These are phyloP conservation scores for Viola pubescens DNA, from an alignment of 441 rosid species.

Conservation along the genomic window DNA sequence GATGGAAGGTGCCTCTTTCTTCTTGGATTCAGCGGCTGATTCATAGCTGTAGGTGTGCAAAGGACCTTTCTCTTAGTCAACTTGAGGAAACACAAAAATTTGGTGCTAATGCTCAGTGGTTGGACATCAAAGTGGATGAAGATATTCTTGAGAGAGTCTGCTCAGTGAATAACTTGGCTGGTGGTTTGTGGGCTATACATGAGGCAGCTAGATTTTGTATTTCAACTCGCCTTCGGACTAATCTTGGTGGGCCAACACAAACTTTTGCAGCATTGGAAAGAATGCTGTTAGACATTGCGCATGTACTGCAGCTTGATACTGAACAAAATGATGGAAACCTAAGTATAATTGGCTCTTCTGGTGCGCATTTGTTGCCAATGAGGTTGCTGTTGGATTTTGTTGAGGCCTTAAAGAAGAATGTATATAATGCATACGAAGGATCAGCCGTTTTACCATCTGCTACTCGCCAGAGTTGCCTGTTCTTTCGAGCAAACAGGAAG, in stretches of 20 bases:
- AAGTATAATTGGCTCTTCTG: constrained; percentile 77
- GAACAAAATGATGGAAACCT: constrained; percentile 81
- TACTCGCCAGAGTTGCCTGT: constrained; percentile 72
- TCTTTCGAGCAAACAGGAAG: constrained; percentile 90
- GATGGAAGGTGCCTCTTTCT: constrained; percentile 91
- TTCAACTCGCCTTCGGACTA: constrained; percentile 82
- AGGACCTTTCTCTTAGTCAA: constrained; percentile 41
- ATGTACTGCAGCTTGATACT: constrained; percentile 73
- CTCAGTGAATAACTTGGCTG: constrained; percentile 76
- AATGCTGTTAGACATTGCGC: constrained; percentile 91
- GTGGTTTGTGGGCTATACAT: constrained; percentile 98
- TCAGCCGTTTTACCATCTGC: constrained; percentile 74
- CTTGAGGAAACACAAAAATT: constrained; percentile 52
- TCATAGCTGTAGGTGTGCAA: constrained; percentile 47
- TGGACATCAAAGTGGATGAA: constrained; percentile 57
- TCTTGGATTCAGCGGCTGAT: constrained; percentile 86
- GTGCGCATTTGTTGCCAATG: constrained; percentile 94
- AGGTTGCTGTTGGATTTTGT: constrained; percentile 92
- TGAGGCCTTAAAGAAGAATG: constrained; percentile 90
- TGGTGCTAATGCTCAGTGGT: constrained; percentile 38
- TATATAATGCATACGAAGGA: constrained; percentile 95
- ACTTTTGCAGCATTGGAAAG: constrained; percentile 98
- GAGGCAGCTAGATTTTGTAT: constrained; percentile 96
- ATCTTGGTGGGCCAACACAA: constrained; percentile 98
- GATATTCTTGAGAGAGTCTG: constrained; percentile 67